Percentiles rank a stretch among this genome's conserved stretches.
phyloP scores from a whole-genome alignment of 768 basidiomycete genomes.

The Lactarius akahatsu region DNA sequence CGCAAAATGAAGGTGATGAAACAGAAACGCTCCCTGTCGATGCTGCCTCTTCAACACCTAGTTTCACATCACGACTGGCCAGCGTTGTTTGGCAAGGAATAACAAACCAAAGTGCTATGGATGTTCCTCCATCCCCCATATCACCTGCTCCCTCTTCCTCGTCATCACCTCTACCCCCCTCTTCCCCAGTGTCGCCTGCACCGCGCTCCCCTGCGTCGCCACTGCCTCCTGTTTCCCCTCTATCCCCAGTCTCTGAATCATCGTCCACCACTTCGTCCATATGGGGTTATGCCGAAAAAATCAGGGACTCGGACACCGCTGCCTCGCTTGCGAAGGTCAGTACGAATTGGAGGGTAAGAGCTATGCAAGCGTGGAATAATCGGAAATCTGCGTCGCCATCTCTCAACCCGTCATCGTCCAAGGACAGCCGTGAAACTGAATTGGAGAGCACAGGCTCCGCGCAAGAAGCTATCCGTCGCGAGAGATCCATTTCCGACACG shows the following conservation, averaged over 20 bases:
- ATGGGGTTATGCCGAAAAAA: conserved; percentile 71
- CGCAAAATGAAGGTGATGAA: conserved; percentile 42
- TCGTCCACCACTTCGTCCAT: conserved; percentile 34
- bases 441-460: neutral
- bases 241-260: conserved; percentile 25
- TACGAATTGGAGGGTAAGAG: conserved; percentile 72
- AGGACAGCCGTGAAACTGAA: conserved; percentile 11
- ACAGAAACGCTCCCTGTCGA: conserved; percentile 40
- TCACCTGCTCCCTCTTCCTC: conserved; percentile 38
- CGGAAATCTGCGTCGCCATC: conserved; percentile 30
- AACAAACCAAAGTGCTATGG: conserved; percentile 74
- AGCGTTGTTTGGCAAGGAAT: conserved; percentile 74
- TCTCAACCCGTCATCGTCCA: conserved; percentile 20
- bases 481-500: conserved; percentile 43
- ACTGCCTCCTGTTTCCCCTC: conserved; percentile 30
- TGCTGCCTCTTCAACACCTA: conserved; percentile 29
- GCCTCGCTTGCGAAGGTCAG: conserved; percentile 72
- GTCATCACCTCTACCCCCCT: conserved; percentile 38
- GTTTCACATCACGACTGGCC: conserved; percentile 54
- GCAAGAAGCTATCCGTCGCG: conserved; percentile 32
- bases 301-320: conserved; percentile 70
- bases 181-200: conserved; percentile 34
- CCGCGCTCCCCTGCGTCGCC: conserved; percentile 32
- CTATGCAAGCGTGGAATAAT: conserved; percentile 41
- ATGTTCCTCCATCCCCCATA: conserved; percentile 48